phyloP scores from a whole-genome alignment of 2,329 filamentous ascomycete species.

The Arthrocladium fulminans region DNA sequence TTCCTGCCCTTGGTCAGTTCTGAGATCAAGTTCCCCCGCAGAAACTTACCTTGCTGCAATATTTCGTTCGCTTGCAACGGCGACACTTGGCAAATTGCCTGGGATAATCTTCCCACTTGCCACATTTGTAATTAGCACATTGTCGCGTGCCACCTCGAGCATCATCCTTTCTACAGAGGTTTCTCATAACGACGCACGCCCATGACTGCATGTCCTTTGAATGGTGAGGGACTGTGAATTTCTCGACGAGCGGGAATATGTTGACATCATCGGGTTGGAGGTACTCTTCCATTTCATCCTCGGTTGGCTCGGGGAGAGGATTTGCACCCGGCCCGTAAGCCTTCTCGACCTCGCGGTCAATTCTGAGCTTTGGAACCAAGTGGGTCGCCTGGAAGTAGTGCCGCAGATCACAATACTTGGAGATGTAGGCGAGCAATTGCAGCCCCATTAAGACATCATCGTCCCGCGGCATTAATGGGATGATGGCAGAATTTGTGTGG shows the following conservation, averaged over 20 bases:
- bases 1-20: constrained; percentile 32
- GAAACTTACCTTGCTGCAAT: constrained; percentile 75
- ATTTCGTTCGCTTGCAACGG: constrained; percentile 90
- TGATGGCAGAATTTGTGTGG: constrained; percentile 59
- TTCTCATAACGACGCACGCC: constrained; percentile 98
- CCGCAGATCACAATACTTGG: constrained; percentile 93
- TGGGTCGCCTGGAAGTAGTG: constrained; percentile 95
- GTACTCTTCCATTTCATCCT: constrained; percentile 75
- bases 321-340: constrained; percentile 60
- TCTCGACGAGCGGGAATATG: constrained; percentile 95
- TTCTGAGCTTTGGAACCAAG: constrained; percentile 81
- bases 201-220: constrained; percentile 98
- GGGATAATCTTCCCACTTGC: constrained; percentile 95
- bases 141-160: constrained; percentile 88
- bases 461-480: constrained; percentile 88
- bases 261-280: constrained; percentile 90
- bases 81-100: constrained; percentile 97
- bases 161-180: constrained; percentile 96
- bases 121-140: constrained; percentile 95
- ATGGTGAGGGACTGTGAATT: constrained; percentile 93
- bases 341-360: constrained; percentile 72
- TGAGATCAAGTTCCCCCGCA: not conserved
- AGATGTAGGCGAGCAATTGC: constrained; percentile 92
- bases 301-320: constrained; percentile 38
- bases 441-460: constrained; percentile 98